Base-by-base conservation (phyloP, 1,284 basidiomycete species). In the Puccinia triticina region DNA sequence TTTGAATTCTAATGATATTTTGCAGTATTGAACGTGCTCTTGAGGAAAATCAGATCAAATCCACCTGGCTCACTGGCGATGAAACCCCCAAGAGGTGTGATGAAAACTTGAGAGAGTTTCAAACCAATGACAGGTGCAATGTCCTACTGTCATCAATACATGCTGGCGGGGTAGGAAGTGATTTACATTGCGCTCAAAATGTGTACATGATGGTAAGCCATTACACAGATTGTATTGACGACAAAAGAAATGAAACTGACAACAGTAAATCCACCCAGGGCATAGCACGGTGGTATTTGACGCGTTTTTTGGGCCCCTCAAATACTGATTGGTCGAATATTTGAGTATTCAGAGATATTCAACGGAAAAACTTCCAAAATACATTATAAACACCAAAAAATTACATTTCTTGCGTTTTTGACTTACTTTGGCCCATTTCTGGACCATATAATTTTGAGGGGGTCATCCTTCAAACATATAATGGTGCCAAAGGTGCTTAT, bases 101-200 rank as follows among this genome's bases (percentile, higher is more conserved):
- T 26, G n/a, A 21, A 8, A 67, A 67, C 64, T 32, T 67, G 64
- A 23, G 40, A 67, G 18, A 40, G 3, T 67, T 67, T 26, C 32
- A n/a, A 40, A 26, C 2, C 40, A 18, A 67, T 67, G n/a, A 67
- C 23, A n/a, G 29, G 11, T 64, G 59, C 59, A 64, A 64, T 64
- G 59, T 64, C 59, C 59, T 64, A 10, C 64, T 67, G 32, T 32
- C 64, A 4, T 67, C 34, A 26, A 29, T 67, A 5, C 64, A 67
- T 40, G 64, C 64, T n/a, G 64, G 32, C 40, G 64, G 64, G 64
- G 64, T 67, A 12, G 64, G 64, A 4, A 40, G 37, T 11, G 64
- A 67, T 26, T 67, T 37, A 67, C 64, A 29, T 37, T 67, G 64
- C 18, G 64, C 64, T 37, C 64, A 64, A 29, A 64, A 64, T 64